Evolutionary conservation across 2,329 filamentous ascomycete species (phyloP).

Genomic region (Claviceps sp.): DNA sequence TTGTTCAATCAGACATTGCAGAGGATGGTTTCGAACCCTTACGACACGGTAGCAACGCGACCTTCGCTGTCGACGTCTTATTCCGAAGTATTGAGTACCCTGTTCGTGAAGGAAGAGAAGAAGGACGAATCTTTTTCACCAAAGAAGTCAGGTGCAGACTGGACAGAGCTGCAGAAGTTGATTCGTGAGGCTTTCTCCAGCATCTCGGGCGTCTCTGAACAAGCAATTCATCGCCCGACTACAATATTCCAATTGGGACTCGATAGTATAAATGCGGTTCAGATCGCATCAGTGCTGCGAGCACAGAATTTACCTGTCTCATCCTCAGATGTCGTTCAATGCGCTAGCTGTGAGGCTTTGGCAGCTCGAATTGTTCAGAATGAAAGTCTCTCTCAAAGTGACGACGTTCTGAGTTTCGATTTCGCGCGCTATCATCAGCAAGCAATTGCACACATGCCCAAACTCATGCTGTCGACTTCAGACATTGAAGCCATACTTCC

Average conservation of each 20-base stretch:
- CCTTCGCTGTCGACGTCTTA: background rate
- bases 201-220: constrained; percentile 38
- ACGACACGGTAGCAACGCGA: constrained; percentile 5
- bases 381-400: background rate
- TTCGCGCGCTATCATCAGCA: constrained; percentile 24
- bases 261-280: constrained; percentile 78
- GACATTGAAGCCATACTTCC: constrained; percentile 50
- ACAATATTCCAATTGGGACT: constrained; percentile 82
- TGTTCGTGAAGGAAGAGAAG: constrained; percentile 12
- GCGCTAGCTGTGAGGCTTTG: constrained; percentile 31
- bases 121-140: constrained; percentile 4
- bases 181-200: constrained; percentile 44
- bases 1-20: constrained; percentile 18
- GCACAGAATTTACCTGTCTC: constrained; percentile 43
- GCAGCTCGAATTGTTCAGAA: constrained; percentile 15
- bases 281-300: constrained; percentile 58
- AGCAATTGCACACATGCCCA: constrained; percentile 17
- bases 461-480: constrained; percentile 8
- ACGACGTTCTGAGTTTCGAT: constrained; percentile 17
- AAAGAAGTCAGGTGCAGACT: constrained; percentile 19
- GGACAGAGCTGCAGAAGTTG: constrained; percentile 35
- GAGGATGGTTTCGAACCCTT: constrained; percentile 15
- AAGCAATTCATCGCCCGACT: constrained; percentile 43
- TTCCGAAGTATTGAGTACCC: constrained; percentile 8
- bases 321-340: constrained; percentile 62